These are phyloP conservation scores for Pisolithus orientalis DNA, from an alignment of 768 basidiomycete species.

Conservation along the genomic window DNA sequence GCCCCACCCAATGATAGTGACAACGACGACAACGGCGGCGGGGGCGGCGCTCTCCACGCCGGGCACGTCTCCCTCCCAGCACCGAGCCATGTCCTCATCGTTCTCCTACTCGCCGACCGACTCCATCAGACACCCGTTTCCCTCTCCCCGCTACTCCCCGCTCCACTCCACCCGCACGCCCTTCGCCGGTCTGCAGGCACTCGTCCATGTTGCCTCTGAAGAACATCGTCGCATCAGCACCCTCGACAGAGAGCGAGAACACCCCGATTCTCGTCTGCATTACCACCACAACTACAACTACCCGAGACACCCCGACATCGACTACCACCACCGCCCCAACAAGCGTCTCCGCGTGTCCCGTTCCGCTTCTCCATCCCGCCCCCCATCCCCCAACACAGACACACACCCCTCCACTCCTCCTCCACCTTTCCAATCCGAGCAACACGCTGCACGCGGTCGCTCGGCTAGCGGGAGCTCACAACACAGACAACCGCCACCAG, in stretches of 20 bases:
- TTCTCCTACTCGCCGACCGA: neutral
- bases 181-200: slow-evolving; percentile 48
- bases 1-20: neutral
- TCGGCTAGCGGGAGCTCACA: neutral
- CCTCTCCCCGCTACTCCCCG: slow-evolving; percentile 1
- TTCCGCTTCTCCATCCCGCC: slow-evolving; percentile 9
- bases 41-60: neutral
- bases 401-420: neutral
- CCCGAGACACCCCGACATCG: slow-evolving; percentile 4
- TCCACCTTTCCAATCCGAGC: neutral
- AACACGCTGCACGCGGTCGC: neutral
- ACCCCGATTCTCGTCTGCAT: neutral
- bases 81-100: neutral
- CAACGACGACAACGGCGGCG: neutral
- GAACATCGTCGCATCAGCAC: slow-evolving; percentile 49
- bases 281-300: neutral
- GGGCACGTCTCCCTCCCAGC: neutral
- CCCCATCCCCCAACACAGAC: slow-evolving; percentile 6
- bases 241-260: neutral
- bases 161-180: slow-evolving; percentile 8
- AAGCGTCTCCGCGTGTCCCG: slow-evolving; percentile 17
- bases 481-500: neutral
- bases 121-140: neutral
- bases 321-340: slow-evolving; percentile 11
- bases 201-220: slow-evolving; percentile 66